Conservation (phyloP, 192 early-diverging fungal species). For the Dissophora globulifera region DNA sequence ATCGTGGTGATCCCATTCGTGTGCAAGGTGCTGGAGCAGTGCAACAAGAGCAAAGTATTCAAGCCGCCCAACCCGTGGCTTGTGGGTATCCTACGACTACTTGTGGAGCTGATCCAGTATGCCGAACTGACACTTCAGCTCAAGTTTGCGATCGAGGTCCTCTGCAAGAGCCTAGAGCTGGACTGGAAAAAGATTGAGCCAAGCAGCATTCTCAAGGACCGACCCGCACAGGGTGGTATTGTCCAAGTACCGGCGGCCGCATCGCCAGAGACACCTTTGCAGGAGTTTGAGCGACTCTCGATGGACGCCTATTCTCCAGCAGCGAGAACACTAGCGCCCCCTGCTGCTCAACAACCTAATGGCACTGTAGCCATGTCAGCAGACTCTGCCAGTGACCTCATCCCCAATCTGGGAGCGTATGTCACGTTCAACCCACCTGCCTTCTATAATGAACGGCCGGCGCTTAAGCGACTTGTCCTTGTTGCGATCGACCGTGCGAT, state of each 20-base stretch:
- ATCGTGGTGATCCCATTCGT: conserved; percentile 98
- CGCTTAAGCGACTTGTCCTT: conserved; percentile 87
- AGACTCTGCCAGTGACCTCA: conserved; percentile 17
- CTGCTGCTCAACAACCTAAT: conserved; percentile 5
- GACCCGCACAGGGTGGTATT: conserved; percentile 64
- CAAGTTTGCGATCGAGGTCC: conserved; percentile 98
- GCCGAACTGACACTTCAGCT: conserved; percentile 95
- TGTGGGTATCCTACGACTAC: conserved; percentile 91
- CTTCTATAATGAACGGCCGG: conserved; percentile 84
- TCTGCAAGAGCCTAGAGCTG: conserved; percentile 90
- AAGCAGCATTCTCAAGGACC: conserved; percentile 70
- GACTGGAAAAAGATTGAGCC: conserved; percentile 84
- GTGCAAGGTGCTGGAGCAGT: conserved; percentile 96
- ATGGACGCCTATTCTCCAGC: conserved; percentile 35
- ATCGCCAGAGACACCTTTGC: no score
- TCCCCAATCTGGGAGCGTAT: conserved; percentile 72
- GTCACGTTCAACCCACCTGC: conserved; percentile 87
- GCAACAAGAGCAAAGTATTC: conserved; percentile 86
- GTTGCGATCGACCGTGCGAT: conserved; percentile 91
- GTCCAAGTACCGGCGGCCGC: no score
- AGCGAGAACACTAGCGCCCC: conserved; percentile 30
- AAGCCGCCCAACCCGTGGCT: conserved; percentile 98
- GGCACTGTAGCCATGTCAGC: conserved; percentile 9
- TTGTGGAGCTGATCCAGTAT: conserved; percentile 93
- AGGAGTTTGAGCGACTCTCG: conserved; percentile 53